Percentiles rank a stretch among this genome's conserved stretches.
phyloP scores from a whole-genome alignment of 345 rosid species.

The Salix brachista region DNA sequence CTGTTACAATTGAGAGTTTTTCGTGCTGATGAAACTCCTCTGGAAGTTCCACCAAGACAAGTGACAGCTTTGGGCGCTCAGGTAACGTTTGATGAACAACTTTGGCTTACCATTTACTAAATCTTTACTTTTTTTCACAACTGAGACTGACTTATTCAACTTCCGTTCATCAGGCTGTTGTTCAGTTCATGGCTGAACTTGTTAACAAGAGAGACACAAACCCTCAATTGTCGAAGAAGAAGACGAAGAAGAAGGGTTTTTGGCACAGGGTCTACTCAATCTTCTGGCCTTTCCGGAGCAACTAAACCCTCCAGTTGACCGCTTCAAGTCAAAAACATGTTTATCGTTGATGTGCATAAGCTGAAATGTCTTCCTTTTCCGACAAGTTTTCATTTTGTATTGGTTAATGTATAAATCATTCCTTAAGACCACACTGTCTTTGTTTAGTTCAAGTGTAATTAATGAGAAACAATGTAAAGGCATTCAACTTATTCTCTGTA shows the following conservation, averaged over 20 bases:
- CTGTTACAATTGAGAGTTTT: slow-evolving; percentile 47
- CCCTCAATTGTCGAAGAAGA: slow-evolving; percentile 22
- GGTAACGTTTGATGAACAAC: slow-evolving; percentile 30
- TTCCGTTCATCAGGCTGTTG: slow-evolving; percentile 43
- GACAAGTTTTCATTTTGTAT: not conserved
- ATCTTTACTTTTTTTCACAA: not conserved
- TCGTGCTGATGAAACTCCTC: slow-evolving; percentile 52
- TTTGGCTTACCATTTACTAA: not conserved
- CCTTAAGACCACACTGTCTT: not conserved
- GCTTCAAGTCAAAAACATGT: not conserved
- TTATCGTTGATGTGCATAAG: not conserved
- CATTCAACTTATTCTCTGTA: no score
- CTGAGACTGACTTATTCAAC: not conserved
- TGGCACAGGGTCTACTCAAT: slow-evolving; percentile 30
- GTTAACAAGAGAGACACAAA: slow-evolving; percentile 27
- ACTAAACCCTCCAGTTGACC: not conserved
- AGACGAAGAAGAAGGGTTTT: slow-evolving; percentile 20
- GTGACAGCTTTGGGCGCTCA: slow-evolving; percentile 51
- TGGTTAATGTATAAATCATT: not conserved
- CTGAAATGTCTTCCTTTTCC: not conserved
- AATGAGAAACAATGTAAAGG: not conserved
- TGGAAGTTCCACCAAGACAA: slow-evolving; percentile 58
- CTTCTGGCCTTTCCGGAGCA: slow-evolving; percentile 17
- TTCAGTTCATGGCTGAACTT: slow-evolving; percentile 43
- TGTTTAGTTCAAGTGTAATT: not conserved